Conservation (phyloP, 805 yeast genomes). For the Yamadazyma nakazawae region DNA sequence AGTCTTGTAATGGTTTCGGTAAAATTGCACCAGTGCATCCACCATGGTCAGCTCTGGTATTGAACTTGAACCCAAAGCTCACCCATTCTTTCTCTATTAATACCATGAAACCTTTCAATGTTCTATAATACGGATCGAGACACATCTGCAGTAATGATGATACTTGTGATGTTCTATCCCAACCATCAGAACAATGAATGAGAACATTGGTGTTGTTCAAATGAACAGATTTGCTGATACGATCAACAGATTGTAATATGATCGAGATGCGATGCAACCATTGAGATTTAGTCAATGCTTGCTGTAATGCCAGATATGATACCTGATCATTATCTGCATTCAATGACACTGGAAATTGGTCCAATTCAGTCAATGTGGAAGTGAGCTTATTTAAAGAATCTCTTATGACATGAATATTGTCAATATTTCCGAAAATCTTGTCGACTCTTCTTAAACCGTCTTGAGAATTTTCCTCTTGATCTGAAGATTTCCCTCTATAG, state of each 20-base stretch:
- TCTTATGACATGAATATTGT: conserved; percentile 92
- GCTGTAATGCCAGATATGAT: conserved; percentile 36
- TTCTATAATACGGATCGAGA: conserved; percentile 85
- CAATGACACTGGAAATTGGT: conserved; percentile 43
- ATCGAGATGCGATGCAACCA: conserved; percentile 77
- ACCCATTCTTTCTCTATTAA: conserved; percentile 94
- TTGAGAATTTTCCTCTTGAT: neutral
- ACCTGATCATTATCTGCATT: conserved; percentile 13
- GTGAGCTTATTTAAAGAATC: conserved; percentile 69
- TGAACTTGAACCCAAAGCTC: conserved; percentile 88
- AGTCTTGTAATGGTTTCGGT: conserved; percentile 13
- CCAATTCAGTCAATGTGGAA: conserved; percentile 65
- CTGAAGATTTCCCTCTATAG: conserved; percentile 48
- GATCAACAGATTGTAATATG: conserved; percentile 70
- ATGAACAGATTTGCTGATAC: conserved; percentile 77
- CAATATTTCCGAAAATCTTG: conserved; percentile 83
- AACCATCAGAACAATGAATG: conserved; percentile 96
- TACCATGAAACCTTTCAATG: conserved; percentile 81
- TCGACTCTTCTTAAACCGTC: conserved; percentile 34
- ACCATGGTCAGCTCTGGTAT: conserved; percentile 78
- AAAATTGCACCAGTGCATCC: conserved; percentile 43
- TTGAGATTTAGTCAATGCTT: conserved; percentile 57
- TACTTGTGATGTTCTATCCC: conserved; percentile 96
- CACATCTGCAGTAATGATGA: conserved; percentile 81
- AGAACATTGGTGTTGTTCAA: conserved; percentile 78